These are phyloP conservation scores for Quercus tomentella DNA, from an alignment of 331 rosid genomes.

Conservation along the genomic window DNA sequence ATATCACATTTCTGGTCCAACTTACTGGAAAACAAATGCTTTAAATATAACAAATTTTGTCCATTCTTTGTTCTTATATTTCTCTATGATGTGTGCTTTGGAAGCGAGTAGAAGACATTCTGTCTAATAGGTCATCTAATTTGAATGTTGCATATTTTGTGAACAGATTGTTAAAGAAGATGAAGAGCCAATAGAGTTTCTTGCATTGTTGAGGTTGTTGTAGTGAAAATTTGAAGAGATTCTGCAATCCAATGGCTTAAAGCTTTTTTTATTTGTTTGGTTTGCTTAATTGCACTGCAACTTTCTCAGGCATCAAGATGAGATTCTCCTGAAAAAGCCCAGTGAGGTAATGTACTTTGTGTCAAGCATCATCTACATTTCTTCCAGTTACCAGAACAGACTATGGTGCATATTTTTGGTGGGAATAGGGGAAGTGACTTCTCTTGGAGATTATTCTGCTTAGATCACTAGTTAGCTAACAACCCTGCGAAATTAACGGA, in stretches of 20 bases:
- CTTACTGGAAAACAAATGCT: not conserved
- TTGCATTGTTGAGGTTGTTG: conserved; percentile 54
- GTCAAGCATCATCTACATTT: not conserved
- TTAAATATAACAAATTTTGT: not conserved
- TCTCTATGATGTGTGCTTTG: not conserved
- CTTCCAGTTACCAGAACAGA: not conserved
- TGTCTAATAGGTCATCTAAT: conserved; percentile 6
- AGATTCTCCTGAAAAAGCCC: conserved; percentile 27
- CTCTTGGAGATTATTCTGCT: not conserved
- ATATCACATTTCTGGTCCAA: not conserved
- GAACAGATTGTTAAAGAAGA: conserved; percentile 74
- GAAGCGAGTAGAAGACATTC: not conserved
- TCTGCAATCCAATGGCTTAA: conserved; percentile 23
- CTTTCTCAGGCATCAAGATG: conserved; percentile 35
- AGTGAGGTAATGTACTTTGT: conserved; percentile 44
- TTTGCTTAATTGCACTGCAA: conserved; percentile 34
- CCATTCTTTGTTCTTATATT: not conserved
- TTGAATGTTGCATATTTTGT: conserved; percentile 13
- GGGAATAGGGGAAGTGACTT: not conserved
- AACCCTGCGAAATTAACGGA: not conserved
- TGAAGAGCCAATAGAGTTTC: conserved; percentile 76
- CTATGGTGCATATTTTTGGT: not conserved
- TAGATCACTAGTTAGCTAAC: not conserved
- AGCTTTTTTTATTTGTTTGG: conserved; percentile 24
- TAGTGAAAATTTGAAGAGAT: conserved; percentile 32